Evolutionary conservation across 1,139 yeast species (phyloP), one percentile per base, ranked within the genome.

Genomic region (Nakaseomyces nivariensis): DNA sequence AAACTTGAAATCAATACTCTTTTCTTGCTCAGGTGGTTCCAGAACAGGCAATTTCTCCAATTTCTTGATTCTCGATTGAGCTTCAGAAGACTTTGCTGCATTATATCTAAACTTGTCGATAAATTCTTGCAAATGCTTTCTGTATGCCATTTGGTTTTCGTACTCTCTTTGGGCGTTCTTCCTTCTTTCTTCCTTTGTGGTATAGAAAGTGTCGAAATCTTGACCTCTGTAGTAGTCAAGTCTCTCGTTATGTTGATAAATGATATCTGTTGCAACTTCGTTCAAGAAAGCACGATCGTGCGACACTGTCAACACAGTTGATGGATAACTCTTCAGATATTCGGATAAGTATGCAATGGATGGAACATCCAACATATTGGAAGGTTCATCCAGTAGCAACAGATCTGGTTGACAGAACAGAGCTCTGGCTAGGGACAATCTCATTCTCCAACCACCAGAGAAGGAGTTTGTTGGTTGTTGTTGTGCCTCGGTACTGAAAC

Each of bases 391-490:
- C 57, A 92, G 76, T 63, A 92, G 73, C 58, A 92, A 75, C 58
- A 92, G 75, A 68, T 94, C 98, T 0, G 98, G 98, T 67, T 87
- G 85, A 76, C 97, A 92, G 76, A 92, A 92, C 67, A 92, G 77
- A 0, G 98, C 98, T 72, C 98, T 81, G 3, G 98, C 98, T 55
- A 92, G 77, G n/a, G 97, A 87, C 58, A 92, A 77, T 74, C 98
- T 85, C 98, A 92, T 92, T 78, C 98, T 84, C 98, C 98, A 92
- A 81, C 98, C 98, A 78, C 98, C 98, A 49, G 97, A 89, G 68
- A 92, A 92, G 34, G 92, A 78, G 60, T 88, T 90, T 9, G 97
- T 89, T 26, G 96, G 82, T 52, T 75, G 74, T 48, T 73, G 72
- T 67, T 92, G 98, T 5, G 96, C 78, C 62, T 86, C 96, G 56